These are phyloP conservation scores for Scheffersomyces insectosa DNA, from an alignment of 1,139 yeast species.

Conservation along the genomic window DNA sequence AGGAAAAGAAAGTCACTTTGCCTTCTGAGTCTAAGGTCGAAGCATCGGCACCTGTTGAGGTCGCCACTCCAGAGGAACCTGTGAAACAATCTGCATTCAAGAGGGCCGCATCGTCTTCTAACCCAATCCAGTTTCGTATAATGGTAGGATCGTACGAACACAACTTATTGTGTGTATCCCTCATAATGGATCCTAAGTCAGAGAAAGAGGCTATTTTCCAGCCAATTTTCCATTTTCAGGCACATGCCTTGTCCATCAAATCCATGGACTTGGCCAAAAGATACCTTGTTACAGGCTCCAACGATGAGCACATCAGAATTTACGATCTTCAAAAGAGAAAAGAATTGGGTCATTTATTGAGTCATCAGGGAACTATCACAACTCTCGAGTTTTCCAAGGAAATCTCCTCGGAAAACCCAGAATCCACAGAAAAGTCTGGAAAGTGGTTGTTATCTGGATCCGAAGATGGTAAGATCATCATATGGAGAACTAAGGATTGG, in stretches of 20 bases:
- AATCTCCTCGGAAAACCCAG: conserved; percentile 12
- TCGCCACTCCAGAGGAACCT: too few relatives aligned
- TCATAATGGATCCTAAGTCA: conserved; percentile 45
- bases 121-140: conserved; percentile 58
- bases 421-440: conserved; percentile 45
- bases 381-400: conserved; percentile 68
- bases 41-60: too few relatives aligned
- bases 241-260: conserved; percentile 86
- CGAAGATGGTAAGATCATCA: conserved; percentile 84
- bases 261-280: conserved; percentile 81
- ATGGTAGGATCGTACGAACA: conserved; percentile 97
- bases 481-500: conserved; percentile 98
- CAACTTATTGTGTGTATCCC: conserved; percentile 79
- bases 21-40: too few relatives aligned
- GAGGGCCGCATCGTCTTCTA: background rate
- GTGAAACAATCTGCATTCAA: too few relatives aligned
- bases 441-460: conserved; percentile 91
- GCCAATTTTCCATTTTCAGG: conserved; percentile 93
- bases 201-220: conserved; percentile 63
- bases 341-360: conserved; percentile 86
- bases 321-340: conserved; percentile 93
- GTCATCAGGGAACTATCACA: conserved; percentile 89
- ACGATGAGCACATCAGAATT: conserved; percentile 92
- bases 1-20: too few relatives aligned
- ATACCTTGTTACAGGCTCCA: conserved; percentile 90